phyloP scores from a whole-genome alignment of 2,329 filamentous ascomycete genomes.

The Emergomyces orientalis region DNA sequence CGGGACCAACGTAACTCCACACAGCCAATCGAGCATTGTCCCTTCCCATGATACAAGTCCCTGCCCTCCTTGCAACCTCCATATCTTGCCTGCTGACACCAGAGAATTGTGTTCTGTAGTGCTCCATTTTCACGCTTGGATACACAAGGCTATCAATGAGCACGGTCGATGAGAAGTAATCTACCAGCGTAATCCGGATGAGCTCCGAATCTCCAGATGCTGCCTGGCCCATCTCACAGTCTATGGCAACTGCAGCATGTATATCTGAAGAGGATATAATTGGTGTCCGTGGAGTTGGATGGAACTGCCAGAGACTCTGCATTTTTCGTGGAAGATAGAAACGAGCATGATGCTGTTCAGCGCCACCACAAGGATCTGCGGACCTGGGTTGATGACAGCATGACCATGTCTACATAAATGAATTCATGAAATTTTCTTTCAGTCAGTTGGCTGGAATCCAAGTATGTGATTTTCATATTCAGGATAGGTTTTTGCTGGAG shows the following conservation, averaged over 20 bases:
- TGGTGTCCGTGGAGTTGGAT: neutral
- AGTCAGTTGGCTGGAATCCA: neutral
- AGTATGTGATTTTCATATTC: neutral
- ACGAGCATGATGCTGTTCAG: neutral
- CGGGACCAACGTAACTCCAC: constrained; percentile 36
- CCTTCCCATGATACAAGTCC: constrained; percentile 34
- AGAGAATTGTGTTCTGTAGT: constrained; percentile 44
- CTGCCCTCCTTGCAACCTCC: constrained; percentile 26
- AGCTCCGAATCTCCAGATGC: constrained; percentile 40
- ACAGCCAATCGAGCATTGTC: constrained; percentile 35
- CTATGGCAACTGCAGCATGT: constrained; percentile 35
- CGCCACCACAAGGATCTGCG: neutral
- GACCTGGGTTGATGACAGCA: neutral
- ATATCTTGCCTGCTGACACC: constrained; percentile 33
- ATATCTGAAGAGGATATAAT: neutral
- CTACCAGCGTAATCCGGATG: constrained; percentile 44
- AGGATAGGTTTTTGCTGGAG: neutral
- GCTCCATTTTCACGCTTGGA: constrained; percentile 37
- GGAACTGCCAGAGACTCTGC: neutral
- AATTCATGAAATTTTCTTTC: neutral
- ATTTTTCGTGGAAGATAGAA: neutral
- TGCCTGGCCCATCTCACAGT: constrained; percentile 48
- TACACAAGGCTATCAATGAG: constrained; percentile 44
- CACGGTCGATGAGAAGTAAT: constrained; percentile 41
- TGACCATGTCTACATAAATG: constrained; percentile 1